phyloP scores from a whole-genome alignment of 177 flowering plant genomes.

The Vitis hybrid region DNA sequence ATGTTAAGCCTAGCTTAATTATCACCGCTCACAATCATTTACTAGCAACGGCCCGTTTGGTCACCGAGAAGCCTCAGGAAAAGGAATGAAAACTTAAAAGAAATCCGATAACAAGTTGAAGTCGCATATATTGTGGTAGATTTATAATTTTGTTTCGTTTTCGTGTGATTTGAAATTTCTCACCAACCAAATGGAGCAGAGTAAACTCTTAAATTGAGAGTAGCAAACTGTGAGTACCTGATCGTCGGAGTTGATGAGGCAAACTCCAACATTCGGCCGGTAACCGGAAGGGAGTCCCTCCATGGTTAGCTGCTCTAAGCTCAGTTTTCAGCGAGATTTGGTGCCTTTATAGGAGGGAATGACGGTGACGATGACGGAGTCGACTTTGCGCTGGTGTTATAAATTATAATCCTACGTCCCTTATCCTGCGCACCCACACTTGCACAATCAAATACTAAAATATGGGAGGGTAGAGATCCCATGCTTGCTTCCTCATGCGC shows the following conservation, averaged over 20 bases:
- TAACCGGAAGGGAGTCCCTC: conserved; percentile 84
- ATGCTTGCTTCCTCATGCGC: too few relatives aligned
- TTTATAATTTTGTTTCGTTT: too few relatives aligned
- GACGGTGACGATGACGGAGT: conserved; percentile 20
- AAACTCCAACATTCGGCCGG: conserved; percentile 91
- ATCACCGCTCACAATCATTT: too few relatives aligned
- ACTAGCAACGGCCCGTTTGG: too few relatives aligned
- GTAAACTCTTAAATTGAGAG: background rate
- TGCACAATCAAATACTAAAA: too few relatives aligned
- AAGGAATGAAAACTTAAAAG: too few relatives aligned
- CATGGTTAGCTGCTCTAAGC: conserved; percentile 29
- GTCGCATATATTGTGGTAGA: too few relatives aligned
- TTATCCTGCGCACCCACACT: conserved; percentile 14
- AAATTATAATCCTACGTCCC: conserved; percentile 1
- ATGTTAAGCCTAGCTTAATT: too few relatives aligned
- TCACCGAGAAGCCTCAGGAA: too few relatives aligned
- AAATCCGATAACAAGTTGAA: too few relatives aligned
- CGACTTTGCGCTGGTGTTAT: background rate
- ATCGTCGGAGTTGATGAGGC: conserved; percentile 77
- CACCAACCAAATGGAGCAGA: background rate
- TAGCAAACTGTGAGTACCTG: conserved; percentile 37
- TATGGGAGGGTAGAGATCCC: too few relatives aligned
- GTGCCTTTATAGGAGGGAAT: conserved; percentile 5
- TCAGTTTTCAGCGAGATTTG: background rate
- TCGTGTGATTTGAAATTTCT: background rate